Conservation (phyloP, 192 early-diverging fungal species). For the Geosiphon pyriformis region DNA sequence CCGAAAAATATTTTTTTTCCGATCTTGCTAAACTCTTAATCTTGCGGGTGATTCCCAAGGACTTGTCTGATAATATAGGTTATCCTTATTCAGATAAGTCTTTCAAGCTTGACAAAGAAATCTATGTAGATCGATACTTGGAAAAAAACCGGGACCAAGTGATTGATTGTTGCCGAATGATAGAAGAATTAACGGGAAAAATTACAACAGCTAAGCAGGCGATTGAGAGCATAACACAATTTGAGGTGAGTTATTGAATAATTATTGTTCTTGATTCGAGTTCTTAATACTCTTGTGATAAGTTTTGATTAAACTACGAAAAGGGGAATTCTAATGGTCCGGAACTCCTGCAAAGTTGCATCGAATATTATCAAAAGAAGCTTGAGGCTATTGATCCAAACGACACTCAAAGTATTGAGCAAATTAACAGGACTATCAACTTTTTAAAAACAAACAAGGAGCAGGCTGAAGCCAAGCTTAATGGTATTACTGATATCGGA, state of each 20-base stretch:
- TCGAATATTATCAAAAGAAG: neutral
- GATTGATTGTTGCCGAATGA: conserved; percentile 5
- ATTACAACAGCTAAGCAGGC: neutral
- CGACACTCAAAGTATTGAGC: neutral
- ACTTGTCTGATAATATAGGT: neutral
- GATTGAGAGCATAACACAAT: neutral
- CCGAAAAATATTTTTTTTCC: neutral
- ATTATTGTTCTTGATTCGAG: neutral
- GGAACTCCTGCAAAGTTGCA: neutral
- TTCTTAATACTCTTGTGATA: neutral
- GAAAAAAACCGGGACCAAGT: conserved; percentile 23
- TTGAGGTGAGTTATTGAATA: neutral
- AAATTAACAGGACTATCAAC: neutral
- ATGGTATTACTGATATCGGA: conserved; percentile 3
- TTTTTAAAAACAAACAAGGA: neutral
- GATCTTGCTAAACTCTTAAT: neutral
- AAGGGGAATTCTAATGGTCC: neutral
- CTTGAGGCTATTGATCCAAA: neutral
- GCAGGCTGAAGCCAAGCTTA: neutral
- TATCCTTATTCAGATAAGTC: neutral
- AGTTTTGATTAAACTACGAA: neutral
- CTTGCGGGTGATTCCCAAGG: neutral
- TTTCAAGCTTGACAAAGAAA: conserved; percentile 24
- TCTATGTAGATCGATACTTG: conserved; percentile 41
- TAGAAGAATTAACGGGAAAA: neutral